These are phyloP conservation scores for Trichoderma parareesei DNA, from an alignment of 495 filamentous ascomycete genomes.

Conservation along the genomic window DNA sequence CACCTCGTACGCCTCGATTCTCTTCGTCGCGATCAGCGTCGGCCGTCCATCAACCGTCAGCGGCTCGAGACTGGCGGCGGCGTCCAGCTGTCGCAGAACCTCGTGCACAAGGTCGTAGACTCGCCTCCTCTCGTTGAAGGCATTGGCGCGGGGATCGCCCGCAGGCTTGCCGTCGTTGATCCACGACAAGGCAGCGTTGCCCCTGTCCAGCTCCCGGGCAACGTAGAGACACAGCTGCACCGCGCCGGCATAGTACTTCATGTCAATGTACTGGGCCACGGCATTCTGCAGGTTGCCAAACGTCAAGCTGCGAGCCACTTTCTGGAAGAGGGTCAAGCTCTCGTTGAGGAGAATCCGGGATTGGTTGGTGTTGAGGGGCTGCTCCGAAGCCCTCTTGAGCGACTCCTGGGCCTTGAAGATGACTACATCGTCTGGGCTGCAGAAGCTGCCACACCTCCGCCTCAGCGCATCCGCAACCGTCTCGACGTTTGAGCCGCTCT, in stretches of 20 bases:
- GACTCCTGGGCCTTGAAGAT: constrained; percentile 97
- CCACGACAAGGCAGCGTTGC: constrained; percentile 72
- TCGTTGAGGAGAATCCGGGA: constrained; percentile 81
- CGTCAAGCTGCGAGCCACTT: constrained; percentile 73
- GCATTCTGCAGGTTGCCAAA: constrained; percentile 73
- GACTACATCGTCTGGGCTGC: constrained; percentile 90
- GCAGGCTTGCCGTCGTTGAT: constrained; percentile 42
- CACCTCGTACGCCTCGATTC: constrained; percentile 77
- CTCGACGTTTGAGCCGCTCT: constrained; percentile 90
- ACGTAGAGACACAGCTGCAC: constrained; percentile 79
- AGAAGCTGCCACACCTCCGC: constrained; percentile 89
- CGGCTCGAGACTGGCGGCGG: constrained; percentile 52
- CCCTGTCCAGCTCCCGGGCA: constrained; percentile 72
- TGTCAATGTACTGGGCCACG: constrained; percentile 62
- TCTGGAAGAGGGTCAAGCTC: constrained; percentile 77
- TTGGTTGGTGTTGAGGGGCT: constrained; percentile 60
- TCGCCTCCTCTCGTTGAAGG: constrained; percentile 60
- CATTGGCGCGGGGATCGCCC: constrained; percentile 57
- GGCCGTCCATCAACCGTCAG: constrained; percentile 69
- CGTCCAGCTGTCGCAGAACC: constrained; percentile 69
- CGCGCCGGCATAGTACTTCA: constrained; percentile 93
- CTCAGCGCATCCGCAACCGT: constrained; percentile 89
- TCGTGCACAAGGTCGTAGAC: constrained; percentile 80
- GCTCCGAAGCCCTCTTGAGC: constrained; percentile 76
- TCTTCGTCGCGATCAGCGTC: constrained; percentile 64